A percentile compares a stretch with the other conserved stretches of the same genome.
Evolutionary conservation across 129 eudicot species (phyloP).

Genomic region (Helichrysum umbraculigerum): DNA sequence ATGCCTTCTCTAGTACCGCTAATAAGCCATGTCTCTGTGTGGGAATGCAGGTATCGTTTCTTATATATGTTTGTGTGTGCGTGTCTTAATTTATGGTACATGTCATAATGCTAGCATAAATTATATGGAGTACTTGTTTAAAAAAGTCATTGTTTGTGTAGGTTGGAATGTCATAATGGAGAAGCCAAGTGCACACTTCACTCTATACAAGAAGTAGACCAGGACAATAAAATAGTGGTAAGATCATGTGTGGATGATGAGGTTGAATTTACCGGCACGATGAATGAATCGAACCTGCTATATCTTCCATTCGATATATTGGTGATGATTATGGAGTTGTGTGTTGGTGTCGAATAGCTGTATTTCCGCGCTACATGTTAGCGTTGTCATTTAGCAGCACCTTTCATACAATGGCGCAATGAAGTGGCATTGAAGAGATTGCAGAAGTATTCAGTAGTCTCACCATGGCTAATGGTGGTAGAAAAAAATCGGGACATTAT

Average conservation of each 20-base stretch:
- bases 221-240: not conserved
- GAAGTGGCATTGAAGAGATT: not conserved
- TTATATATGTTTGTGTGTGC: too few species aligned
- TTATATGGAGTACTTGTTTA: too few species aligned
- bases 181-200: not conserved
- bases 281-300: not conserved
- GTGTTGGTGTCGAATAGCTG: not conserved
- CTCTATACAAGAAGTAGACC: not conserved
- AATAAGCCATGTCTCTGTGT: not conserved
- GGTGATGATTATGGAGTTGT: not conserved
- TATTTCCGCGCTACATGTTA: not conserved
- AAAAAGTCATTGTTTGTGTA: not conserved
- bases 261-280: not conserved
- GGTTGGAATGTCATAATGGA: not conserved
- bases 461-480: not conserved
- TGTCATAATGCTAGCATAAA: too few species aligned
- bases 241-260: not conserved
- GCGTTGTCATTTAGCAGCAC: not conserved
- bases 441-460: not conserved
- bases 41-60: not conserved
- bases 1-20: not conserved
- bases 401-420: not conserved
- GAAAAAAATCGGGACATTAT: not conserved
- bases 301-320: not conserved
- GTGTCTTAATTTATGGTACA: too few species aligned